phyloP scores from a whole-genome alignment of 2,329 filamentous ascomycete genomes.

The Thielaviopsis ethacetica region DNA sequence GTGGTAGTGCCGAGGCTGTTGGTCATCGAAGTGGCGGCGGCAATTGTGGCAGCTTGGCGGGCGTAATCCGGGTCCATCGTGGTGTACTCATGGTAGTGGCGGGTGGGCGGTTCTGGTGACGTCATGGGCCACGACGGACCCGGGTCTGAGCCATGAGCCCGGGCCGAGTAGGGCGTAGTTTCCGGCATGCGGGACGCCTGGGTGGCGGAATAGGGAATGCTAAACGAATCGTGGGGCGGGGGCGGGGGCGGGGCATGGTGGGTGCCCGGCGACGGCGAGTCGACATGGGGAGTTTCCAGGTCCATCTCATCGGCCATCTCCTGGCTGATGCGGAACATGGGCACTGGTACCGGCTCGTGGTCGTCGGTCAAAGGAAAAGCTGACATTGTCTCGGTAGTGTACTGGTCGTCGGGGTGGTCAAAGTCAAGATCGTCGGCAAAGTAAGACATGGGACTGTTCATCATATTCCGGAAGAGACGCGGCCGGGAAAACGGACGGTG shows the following conservation, averaged over 20 bases:
- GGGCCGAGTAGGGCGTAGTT: background rate
- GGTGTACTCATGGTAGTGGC: slow-evolving; percentile 2
- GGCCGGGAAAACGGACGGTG: background rate
- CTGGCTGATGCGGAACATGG: background rate
- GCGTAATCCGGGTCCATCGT: slow-evolving; percentile 7
- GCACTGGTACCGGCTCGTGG: background rate
- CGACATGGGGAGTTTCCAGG: background rate
- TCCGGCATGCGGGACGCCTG: background rate
- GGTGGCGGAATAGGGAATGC: background rate
- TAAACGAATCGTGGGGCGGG: background rate
- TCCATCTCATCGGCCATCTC: background rate
- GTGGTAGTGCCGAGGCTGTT: background rate
- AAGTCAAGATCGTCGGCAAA: background rate
- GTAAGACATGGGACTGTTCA: background rate
- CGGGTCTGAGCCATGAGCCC: background rate
- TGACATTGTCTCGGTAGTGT: background rate
- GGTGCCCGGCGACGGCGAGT: background rate
- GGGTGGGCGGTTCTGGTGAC: background rate
- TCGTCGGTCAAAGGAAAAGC: background rate
- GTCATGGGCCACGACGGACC: background rate
- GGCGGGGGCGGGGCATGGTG: background rate
- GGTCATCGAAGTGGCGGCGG: slow-evolving; percentile 6
- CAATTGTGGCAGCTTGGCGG: slow-evolving; percentile 2
- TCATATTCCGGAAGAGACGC: background rate
- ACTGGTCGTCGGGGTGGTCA: background rate